These are phyloP conservation scores for Termitomyces bulborhizus DNA, from an alignment of 768 basidiomycete genomes.

Conservation along the genomic window DNA sequence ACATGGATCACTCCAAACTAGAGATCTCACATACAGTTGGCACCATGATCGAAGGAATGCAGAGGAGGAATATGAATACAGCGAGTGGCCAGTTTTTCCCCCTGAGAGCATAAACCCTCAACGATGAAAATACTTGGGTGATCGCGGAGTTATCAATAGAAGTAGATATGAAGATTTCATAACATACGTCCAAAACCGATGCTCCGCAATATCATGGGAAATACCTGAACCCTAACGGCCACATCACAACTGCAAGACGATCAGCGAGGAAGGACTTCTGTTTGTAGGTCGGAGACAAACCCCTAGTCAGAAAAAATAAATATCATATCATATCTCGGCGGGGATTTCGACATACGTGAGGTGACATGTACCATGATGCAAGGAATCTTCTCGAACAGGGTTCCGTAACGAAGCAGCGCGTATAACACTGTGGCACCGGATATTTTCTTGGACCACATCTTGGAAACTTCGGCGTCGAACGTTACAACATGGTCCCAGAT, in stretches of 20 bases:
- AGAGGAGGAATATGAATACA: slow-evolving; percentile 19
- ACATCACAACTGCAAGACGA: slow-evolving; percentile 19
- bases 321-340: neutral
- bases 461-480: slow-evolving; percentile 19
- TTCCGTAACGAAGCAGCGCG: slow-evolving; percentile 22
- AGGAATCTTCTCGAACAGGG: slow-evolving; percentile 24
- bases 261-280: neutral
- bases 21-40: slow-evolving; percentile 16
- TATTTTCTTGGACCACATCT: slow-evolving; percentile 23
- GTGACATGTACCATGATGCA: slow-evolving; percentile 26
- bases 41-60: slow-evolving; percentile 21
- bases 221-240: slow-evolving; percentile 24
- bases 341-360: slow-evolving; percentile 15
- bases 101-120: slow-evolving; percentile 22
- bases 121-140: slow-evolving; percentile 19
- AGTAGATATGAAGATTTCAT: neutral
- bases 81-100: slow-evolving; percentile 19
- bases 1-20: neutral
- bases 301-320: neutral
- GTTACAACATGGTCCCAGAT: slow-evolving; percentile 25
- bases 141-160: neutral
- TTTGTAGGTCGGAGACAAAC: neutral
- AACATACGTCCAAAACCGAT: slow-evolving; percentile 18
- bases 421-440: slow-evolving; percentile 23
- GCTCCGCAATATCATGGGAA: slow-evolving; percentile 23